Base-by-base conservation (phyloP, 2,329 filamentous ascomycete genomes). In the Colletotrichum tofieldiae region DNA sequence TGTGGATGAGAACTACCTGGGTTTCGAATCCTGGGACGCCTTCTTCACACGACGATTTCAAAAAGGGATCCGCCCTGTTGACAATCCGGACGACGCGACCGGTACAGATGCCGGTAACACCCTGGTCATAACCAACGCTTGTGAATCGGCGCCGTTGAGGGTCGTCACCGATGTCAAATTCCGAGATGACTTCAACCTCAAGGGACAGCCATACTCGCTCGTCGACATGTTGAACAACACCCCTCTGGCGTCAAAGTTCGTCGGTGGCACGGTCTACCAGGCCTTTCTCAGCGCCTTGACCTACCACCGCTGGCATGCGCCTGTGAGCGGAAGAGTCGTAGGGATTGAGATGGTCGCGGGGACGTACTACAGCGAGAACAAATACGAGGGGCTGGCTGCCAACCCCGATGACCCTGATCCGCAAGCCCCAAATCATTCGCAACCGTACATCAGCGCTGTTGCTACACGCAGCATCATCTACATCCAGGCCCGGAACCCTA, bases 251-350 rank as follows among this genome's bases (percentile, higher is more conserved):
- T 75, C 82, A 9, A 77, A 88, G 1, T 94, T 93, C 75, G 86
- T 84, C 0, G 89, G 88, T 7, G 92, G 89, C 1, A 93, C 90
- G 0, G 83, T 94, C 37, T 94, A 93, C 79, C 92, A 94, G 77
- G 92, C 91, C 0, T 94, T 93, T 77, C 82, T 94, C 3, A 91
- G 87, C 9, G 89, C 91, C 0, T 81, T 93, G 64, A 91, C 88
- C 54, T 94, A 94, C 79, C 92, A 94, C 79, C 87, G 92, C 35
- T 94, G 92, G 92, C 91, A 94, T 80, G 80, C 89, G 0, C 92
- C 92, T n/a, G 87, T 94, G 0, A 87, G 84, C 6, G 92, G 92
- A 0, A 90, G 79, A 6, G 81, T 94, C 20, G 83, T 84, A 56
- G 88, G 89, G 65, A 87, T 88, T 0, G 90, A 87, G 69, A 84